Evolutionary conservation across 192 early-diverging fungal species (phyloP).

Genomic region (Gonapodya prolifera): DNA sequence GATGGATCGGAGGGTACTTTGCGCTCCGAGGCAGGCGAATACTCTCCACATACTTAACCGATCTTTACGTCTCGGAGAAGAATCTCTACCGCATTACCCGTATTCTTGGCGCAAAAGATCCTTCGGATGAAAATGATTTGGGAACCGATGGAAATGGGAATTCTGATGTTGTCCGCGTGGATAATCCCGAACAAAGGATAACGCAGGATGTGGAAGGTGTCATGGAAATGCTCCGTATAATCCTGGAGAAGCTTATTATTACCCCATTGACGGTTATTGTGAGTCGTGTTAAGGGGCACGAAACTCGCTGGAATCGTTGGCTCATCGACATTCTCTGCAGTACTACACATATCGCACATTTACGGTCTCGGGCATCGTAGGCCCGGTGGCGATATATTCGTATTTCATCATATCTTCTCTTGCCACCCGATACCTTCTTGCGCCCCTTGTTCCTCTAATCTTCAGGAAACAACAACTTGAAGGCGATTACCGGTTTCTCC

Average conservation of each 20-base stretch:
- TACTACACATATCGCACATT: not conserved
- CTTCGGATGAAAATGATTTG: not conserved
- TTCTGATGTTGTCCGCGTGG: not conserved
- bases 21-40: not conserved
- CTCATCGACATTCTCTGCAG: not conserved
- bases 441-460: constrained; percentile 1
- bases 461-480: not conserved
- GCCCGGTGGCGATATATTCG: not conserved
- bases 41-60: not conserved
- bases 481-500: constrained; percentile 3
- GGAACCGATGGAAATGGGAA: not conserved
- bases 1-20: not conserved
- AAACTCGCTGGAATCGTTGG: no score
- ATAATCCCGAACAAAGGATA: constrained; percentile 1
- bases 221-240: not conserved
- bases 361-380: not conserved
- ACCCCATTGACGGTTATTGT: not conserved
- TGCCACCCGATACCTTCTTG: not conserved
- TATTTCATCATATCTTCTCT: not conserved
- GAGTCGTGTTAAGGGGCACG: not conserved
- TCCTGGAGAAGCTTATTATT: not conserved
- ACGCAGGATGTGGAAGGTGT: not conserved
- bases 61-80: not conserved
- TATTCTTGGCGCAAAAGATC: not conserved
- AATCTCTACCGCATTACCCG: constrained; percentile 2